Evolutionary conservation across 2,329 filamentous ascomycete genomes (phyloP), one percentile per base, ranked within the genome.

Genomic region (Colletotrichum nymphaeae): DNA sequence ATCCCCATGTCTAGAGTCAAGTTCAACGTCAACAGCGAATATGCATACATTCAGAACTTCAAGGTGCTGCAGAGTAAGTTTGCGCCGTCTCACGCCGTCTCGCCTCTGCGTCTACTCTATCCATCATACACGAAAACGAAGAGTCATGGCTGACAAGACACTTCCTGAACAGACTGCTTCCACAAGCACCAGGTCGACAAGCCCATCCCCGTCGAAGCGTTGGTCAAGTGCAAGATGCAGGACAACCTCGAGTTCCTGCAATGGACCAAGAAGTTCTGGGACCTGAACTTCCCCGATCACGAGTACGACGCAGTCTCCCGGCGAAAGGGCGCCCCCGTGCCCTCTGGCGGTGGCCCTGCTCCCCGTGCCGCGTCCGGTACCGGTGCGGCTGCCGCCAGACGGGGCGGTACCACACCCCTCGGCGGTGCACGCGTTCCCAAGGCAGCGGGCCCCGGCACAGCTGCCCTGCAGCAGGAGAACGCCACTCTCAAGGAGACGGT

Each of bases 201-300:
- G 82, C 93, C 93, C 32, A 92, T 99, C 78, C 95, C 95, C 73
- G 95, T 98, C 82, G 92, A 98, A 83, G 88, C 90, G 72, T 92
- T 99, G 73, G 91, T 97, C 79, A 99, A 98, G 85, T 99, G 97
- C 89, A 98, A 98, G 88, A 99, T 99, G 96, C 97, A 99, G 89
- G 97, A 99, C 85, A 99, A 99, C 87, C 93, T 99, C 79, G 97
- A 98, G 82, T 99, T 99, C 83, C 88, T 99, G 74, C 97, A 99
- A 86, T 99, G 95, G 93, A 93, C 93, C 73, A 99, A 99, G 90
- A 89, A 90, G 78, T 98, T 95, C 87, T 99, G 97, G 97, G 97
- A 99, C 81, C 94, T 98, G 82, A 95, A 98, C 88, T 99, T 94
- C 85, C 97, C 97, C 8, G 97, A 97, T 73, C 95, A 97, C 79